A percentile compares a stretch with the other conserved stretches of the same genome.
These are phyloP conservation scores for Amauroascus verrucosus DNA, from an alignment of 2,329 filamentous ascomycete genomes.

Conservation along the genomic window DNA sequence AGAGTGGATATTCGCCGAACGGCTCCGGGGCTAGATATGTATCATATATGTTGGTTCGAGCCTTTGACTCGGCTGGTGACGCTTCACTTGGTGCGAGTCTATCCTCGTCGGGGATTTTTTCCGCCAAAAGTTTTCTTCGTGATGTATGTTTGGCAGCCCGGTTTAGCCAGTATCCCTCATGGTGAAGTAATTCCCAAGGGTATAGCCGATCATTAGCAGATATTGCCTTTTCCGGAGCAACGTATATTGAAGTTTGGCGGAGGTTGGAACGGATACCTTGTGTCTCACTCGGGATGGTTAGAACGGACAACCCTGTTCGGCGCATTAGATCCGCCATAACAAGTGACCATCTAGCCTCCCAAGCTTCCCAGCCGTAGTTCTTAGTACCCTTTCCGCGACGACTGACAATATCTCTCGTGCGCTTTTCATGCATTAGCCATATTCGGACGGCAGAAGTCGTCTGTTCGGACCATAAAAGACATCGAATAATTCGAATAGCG, in stretches of 20 bases:
- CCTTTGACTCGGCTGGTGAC: slow-evolving; percentile 46
- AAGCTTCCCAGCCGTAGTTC: slow-evolving; percentile 89
- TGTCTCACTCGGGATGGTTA: slow-evolving; percentile 29
- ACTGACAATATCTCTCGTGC: slow-evolving; percentile 67
- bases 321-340: slow-evolving; percentile 52
- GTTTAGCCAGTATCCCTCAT: slow-evolving; percentile 53
- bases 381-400: slow-evolving; percentile 72
- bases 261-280: slow-evolving; percentile 10
- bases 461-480: slow-evolving; percentile 68
- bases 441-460: slow-evolving; percentile 68
- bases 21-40: slow-evolving; percentile 52
- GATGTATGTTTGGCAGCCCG: slow-evolving; percentile 44
- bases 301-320: slow-evolving; percentile 41
- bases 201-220: slow-evolving; percentile 40
- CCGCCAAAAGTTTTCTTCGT: slow-evolving; percentile 41
- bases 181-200: slow-evolving; percentile 51
- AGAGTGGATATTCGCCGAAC: slow-evolving; percentile 43
- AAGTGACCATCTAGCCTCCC: slow-evolving; percentile 66
- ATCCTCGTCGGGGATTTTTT: slow-evolving; percentile 51
- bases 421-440: slow-evolving; percentile 68
- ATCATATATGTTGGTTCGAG: slow-evolving; percentile 47
- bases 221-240: slow-evolving; percentile 43
- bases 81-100: slow-evolving; percentile 45
- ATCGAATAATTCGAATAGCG: slow-evolving; percentile 69
- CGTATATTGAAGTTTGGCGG: slow-evolving; percentile 32